Base-by-base conservation (phyloP, 1,284 basidiomycete genomes). In the Malassezia brasiliensis region DNA sequence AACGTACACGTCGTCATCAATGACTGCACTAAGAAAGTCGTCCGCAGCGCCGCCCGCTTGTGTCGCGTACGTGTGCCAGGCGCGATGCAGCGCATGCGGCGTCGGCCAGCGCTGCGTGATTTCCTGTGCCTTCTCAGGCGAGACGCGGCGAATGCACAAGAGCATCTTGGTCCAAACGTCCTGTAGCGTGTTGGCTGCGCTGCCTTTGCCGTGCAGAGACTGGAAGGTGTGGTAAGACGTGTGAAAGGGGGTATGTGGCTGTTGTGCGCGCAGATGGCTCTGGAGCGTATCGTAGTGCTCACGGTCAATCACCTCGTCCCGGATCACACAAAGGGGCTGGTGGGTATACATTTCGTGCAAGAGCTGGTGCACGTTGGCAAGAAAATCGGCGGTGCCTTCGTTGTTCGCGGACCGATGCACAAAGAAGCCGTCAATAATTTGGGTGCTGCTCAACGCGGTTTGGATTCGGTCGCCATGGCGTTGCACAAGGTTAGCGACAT, bases 391-490 rank as follows among this genome's bases (percentile, higher is more conserved):
- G 5, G 79, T 79, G 30, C 79, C 80, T n/a, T 67, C 65, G 9
- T 79, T 56, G 47, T 76, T 77, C 37, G 76, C 70, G 0, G 80
- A 81, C 44, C 79, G 77, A 57, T 81, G 79, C 10, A 82, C 75
- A 59, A 77, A 79, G 69, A 81, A 82, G 20, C 78, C 77, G 61
- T 81, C 80, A 46, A 80, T 76, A 32, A 82, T 74, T 60, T 81
- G 80, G 5, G 80, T 77, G 57, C 80, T 79, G 14, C 79, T 79
- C 44, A 76, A 72, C 31, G 72, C 69, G 2, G 76, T 77, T 58
- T 72, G 69, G 39, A 77, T 76, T 55, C 66, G 66, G 20, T 65
- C 56, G 6, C 69, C 73, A 45, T 67, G 67, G 31, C 60, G 61
- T 44, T 61, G 61, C 61, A 69, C 64, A 46, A 72, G 61, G 12